phyloP scores from a whole-genome alignment of 495 filamentous ascomycete species.

The Saxophila tyrrhenica region DNA sequence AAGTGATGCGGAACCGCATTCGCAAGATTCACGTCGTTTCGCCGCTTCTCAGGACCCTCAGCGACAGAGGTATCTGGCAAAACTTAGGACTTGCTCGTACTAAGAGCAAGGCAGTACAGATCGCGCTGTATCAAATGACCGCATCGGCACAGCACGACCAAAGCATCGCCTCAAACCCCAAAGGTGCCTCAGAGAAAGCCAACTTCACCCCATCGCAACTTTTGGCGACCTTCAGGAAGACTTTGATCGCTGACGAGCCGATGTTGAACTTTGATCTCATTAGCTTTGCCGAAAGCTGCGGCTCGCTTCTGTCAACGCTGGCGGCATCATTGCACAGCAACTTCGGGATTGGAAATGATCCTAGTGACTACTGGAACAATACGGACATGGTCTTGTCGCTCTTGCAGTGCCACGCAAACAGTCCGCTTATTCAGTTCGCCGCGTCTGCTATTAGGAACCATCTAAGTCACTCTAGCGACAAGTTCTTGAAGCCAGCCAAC shows the following conservation, averaged over 20 bases:
- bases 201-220: slow-evolving; percentile 1
- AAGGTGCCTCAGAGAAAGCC: neutral
- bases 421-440: neutral
- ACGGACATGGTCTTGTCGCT: too few relatives aligned
- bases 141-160: neutral
- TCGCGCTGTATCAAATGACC: neutral
- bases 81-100: neutral
- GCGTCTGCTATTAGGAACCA: too few relatives aligned
- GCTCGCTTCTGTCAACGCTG: too few relatives aligned
- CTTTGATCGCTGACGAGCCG: slow-evolving; percentile 1
- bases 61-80: neutral
- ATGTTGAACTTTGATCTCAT: neutral
- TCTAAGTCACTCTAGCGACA: neutral
- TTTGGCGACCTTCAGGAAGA: neutral
- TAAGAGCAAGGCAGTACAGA: neutral
- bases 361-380: too few relatives aligned
- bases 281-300: neutral
- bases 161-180: neutral
- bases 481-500: slow-evolving; percentile 1
- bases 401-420: too few relatives aligned
- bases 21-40: neutral
- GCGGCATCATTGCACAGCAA: neutral
- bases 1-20: neutral
- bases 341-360: too few relatives aligned
- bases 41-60: neutral